Conservation (phyloP, 257 asterid genomes). For the Dorcoceras hygrometricum region DNA sequence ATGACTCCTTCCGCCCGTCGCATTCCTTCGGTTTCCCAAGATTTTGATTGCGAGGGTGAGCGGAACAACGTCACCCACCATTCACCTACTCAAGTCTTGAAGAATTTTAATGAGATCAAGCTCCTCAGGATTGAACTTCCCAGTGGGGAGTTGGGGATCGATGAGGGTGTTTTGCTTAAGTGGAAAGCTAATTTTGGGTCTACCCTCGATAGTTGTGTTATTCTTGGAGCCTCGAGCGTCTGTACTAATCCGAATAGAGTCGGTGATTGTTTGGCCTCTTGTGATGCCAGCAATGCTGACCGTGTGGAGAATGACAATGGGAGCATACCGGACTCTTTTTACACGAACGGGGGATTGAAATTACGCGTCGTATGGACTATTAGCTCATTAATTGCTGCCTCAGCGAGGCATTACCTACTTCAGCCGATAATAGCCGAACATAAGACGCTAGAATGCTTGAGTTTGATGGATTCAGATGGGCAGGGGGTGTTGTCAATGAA, state of each 20-base stretch:
- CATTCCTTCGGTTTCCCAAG: constrained; percentile 29
- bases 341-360: constrained; percentile 69
- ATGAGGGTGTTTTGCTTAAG: constrained; percentile 62
- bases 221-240: constrained; percentile 73
- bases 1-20: constrained; percentile 45
- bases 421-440: constrained; percentile 74
- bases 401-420: constrained; percentile 69
- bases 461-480: constrained; percentile 61
- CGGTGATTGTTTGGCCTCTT: constrained; percentile 15
- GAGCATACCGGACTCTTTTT: constrained; percentile 65
- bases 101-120: constrained; percentile 62
- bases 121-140: constrained; percentile 59
- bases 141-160: constrained; percentile 65
- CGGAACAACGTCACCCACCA: constrained; percentile 56
- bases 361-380: constrained; percentile 77
- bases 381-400: constrained; percentile 73
- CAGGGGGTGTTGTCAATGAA: constrained; percentile 71
- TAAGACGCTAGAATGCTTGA: constrained; percentile 54
- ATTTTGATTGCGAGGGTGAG: constrained; percentile 33
- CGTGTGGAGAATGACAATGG: constrained; percentile 47
- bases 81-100: constrained; percentile 70
- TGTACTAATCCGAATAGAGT: constrained; percentile 16
- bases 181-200: constrained; percentile 80
- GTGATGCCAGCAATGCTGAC: constrained; percentile 9
- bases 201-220: constrained; percentile 67